Conservation (phyloP, 257 asterid species). For the Apocynum venetum region DNA sequence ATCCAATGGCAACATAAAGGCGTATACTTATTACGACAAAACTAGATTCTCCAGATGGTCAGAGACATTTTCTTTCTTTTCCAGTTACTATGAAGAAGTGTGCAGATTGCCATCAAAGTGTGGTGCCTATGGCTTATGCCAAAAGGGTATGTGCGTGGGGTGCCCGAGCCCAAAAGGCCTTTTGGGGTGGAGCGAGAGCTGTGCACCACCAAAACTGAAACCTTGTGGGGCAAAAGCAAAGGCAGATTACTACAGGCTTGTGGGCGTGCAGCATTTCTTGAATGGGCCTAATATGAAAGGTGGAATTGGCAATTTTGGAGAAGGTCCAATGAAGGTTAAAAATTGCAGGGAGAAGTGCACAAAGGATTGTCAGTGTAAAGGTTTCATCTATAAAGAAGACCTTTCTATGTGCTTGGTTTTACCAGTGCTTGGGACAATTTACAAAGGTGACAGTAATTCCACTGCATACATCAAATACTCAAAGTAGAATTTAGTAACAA, state of each 20-base stretch:
- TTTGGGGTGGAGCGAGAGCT: constrained; percentile 21
- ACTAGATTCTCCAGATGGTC: constrained; percentile 12
- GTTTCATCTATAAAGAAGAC: constrained; percentile 8
- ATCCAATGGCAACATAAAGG: constrained; percentile 20
- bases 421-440: constrained; percentile 3
- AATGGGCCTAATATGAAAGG: not conserved
- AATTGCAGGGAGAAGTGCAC: constrained; percentile 1
- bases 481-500: not conserved
- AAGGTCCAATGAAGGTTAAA: constrained; percentile 9
- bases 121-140: constrained; percentile 20
- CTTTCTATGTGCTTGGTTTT: not conserved
- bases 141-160: constrained; percentile 18
- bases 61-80: constrained; percentile 21
- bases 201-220: constrained; percentile 22
- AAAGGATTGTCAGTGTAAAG: constrained; percentile 4
- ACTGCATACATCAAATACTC: constrained; percentile 7
- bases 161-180: constrained; percentile 27
- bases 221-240: constrained; percentile 13
- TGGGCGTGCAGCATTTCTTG: constrained; percentile 22
- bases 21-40: constrained; percentile 12
- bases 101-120: constrained; percentile 25
- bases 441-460: constrained; percentile 3
- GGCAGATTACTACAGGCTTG: constrained; percentile 23
- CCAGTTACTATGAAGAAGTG: constrained; percentile 10
- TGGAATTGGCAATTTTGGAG: constrained; percentile 4